Percentiles rank a stretch among this genome's conserved stretches.
Evolutionary conservation across 768 basidiomycete species (phyloP).

Genomic region (Steccherinum ochraceum): DNA sequence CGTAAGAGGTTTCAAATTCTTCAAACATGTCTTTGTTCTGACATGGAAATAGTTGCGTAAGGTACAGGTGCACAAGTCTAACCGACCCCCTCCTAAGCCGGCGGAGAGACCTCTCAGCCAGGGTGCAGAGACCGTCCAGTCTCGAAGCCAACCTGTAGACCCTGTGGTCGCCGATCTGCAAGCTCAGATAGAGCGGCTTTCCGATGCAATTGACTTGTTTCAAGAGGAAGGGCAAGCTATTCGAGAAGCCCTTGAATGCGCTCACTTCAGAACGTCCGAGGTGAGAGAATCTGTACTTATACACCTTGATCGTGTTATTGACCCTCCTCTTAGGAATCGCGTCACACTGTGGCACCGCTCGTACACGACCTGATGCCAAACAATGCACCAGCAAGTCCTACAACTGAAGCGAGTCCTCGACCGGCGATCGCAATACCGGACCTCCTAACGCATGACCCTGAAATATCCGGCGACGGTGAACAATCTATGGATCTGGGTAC

Average conservation of each 20-base stretch:
- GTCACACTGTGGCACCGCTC: background rate
- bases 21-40: background rate
- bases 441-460: too few species aligned
- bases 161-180: too few species aligned
- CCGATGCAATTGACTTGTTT: background rate
- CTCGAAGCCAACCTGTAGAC: background rate
- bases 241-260: background rate
- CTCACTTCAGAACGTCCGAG: background rate
- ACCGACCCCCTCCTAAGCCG: background rate
- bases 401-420: background rate
- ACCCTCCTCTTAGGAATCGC: background rate
- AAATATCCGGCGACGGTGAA: slow-evolving; percentile 1
- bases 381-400: background rate
- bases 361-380: background rate
- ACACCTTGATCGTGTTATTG: background rate
- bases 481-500: slow-evolving; percentile 9
- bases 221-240: background rate
- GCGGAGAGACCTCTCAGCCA: background rate
- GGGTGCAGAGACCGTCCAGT: background rate
- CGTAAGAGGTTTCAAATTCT: slow-evolving; percentile 20
- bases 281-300: background rate
- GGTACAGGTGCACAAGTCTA: background rate
- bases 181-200: background rate
- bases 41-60: background rate
- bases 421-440: too few species aligned